Base-by-base conservation (phyloP, 2,329 filamentous ascomycete genomes). In the Talaromyces sp. region DNA sequence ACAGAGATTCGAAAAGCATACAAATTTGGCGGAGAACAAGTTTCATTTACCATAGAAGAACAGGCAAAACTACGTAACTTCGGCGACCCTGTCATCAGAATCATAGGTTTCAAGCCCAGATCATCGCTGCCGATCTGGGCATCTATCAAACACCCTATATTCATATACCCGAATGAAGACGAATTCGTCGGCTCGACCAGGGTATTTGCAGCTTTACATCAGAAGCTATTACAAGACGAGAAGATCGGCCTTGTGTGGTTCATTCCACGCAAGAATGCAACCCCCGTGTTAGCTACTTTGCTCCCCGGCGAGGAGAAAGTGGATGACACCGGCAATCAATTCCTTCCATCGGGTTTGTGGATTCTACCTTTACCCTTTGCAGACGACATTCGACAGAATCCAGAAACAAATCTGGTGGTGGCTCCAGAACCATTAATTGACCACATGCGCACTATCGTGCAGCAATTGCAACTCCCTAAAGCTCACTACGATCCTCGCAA, bases 111-210 rank as follows among this genome's bases (percentile, higher is more conserved):
- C 84, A 99, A 98, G 75, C 87, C 92, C 7, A 82, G 91, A 33
- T 86, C 85, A 1, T 81, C 86, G 71, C 82, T 97, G 1, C 90
- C 91, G 0, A 82, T 90, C 19, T 97, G 94, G 93, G 91, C 92
- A 1, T 93, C 91, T 39, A 83, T 91, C 58, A 92, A 91, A 73
- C 93, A 93, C 71, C 91, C 93, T 0, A 92, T 88, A 0, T 99
- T 97, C 76, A 91, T 99, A 65, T 98, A 96, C 72, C 95, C 95
- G 0, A 95, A 90, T 19, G 95, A 99, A 77, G 89, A 93, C 68
- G 90, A 92, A 67, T 96, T 88, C 71, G 85, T 97, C 31, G 95
- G 95, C 22, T 98, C 93, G 1, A 96, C 93, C 0, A 88, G 95
- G 8, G 93, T 97, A 2, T 99, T 98, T 75, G 89, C 93, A 2